These are phyloP conservation scores for Phytophthora sp. DNA, from an alignment of 352 stramenopile genomes.

Conservation along the genomic window DNA sequence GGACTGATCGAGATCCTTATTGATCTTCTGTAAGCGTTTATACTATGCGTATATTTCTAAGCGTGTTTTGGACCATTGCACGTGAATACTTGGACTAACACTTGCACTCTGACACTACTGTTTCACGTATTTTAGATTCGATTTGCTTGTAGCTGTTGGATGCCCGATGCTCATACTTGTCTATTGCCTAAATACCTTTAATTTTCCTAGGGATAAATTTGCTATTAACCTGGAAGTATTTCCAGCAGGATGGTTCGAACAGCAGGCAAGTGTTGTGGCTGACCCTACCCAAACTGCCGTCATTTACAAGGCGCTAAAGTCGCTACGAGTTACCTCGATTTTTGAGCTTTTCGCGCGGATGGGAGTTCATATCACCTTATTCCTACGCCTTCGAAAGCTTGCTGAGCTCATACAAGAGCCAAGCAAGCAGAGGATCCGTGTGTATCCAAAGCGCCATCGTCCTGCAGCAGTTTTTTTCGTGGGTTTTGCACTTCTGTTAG, in stretches of 20 bases:
- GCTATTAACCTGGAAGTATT: slow-evolving; percentile 37
- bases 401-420: slow-evolving; percentile 10
- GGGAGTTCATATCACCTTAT: slow-evolving; percentile 34
- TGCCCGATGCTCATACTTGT: slow-evolving; percentile 41
- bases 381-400: slow-evolving; percentile 14
- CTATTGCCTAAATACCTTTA: slow-evolving; percentile 41
- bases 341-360: slow-evolving; percentile 37
- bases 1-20: slow-evolving; percentile 13
- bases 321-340: slow-evolving; percentile 32
- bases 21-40: slow-evolving; percentile 3
- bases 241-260: slow-evolving; percentile 28
- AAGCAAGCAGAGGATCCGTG: neutral
- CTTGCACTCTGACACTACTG: too few relatives aligned
- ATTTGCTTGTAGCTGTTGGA: slow-evolving; percentile 36
- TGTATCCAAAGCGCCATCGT: slow-evolving; percentile 24
- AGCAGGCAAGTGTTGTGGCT: slow-evolving; percentile 21
- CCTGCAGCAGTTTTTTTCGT: slow-evolving; percentile 10
- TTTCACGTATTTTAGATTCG: slow-evolving; percentile 28
- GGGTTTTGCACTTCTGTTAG: neutral
- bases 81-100: too few relatives aligned
- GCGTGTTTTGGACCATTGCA: neutral
- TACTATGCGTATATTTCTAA: neutral
- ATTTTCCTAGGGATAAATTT: slow-evolving; percentile 31
- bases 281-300: slow-evolving; percentile 27
- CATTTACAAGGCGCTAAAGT: slow-evolving; percentile 38